Percentiles rank a stretch among this genome's conserved stretches.
Evolutionary conservation across 768 basidiomycete genomes (phyloP).

Genomic region (Termitomyces sp.): DNA sequence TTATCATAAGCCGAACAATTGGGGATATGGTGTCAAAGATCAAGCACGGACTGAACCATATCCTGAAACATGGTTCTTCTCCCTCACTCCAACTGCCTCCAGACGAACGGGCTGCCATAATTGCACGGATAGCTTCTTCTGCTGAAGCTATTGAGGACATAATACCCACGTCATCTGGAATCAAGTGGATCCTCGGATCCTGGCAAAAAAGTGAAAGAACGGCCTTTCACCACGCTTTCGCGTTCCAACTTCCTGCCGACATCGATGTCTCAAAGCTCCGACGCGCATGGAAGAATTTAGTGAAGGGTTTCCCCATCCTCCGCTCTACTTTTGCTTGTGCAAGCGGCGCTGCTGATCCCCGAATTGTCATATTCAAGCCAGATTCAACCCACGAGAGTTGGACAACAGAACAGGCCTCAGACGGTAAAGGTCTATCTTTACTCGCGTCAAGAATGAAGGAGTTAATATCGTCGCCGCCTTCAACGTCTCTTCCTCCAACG

Average conservation of each 20-base stretch:
- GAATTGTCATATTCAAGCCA: slow-evolving; percentile 21
- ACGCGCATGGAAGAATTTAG: slow-evolving; percentile 30
- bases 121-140: slow-evolving; percentile 12
- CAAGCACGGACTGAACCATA: not conserved
- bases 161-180: slow-evolving; percentile 22
- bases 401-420: slow-evolving; percentile 15
- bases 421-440: slow-evolving; percentile 9
- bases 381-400: slow-evolving; percentile 13
- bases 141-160: slow-evolving; percentile 18
- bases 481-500: slow-evolving; percentile 16
- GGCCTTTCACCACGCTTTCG: slow-evolving; percentile 39
- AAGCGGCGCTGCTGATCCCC: slow-evolving; percentile 14
- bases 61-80: not conserved
- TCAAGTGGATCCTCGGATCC: slow-evolving; percentile 33
- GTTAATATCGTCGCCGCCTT: slow-evolving; percentile 18
- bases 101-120: slow-evolving; percentile 16
- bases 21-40: slow-evolving; percentile 21
- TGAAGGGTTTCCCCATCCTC: slow-evolving; percentile 30
- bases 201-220: slow-evolving; percentile 37
- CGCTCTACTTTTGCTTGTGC: slow-evolving; percentile 36
- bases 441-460: slow-evolving; percentile 18
- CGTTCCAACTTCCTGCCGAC: slow-evolving; percentile 25
- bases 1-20: slow-evolving; percentile 34
- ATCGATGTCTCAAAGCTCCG: slow-evolving; percentile 23
- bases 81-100: slow-evolving; percentile 4